Evolutionary conservation across 805 yeast species (phyloP), one percentile per base, ranked within the genome.

Genomic region (Myxozyma monticola): DNA sequence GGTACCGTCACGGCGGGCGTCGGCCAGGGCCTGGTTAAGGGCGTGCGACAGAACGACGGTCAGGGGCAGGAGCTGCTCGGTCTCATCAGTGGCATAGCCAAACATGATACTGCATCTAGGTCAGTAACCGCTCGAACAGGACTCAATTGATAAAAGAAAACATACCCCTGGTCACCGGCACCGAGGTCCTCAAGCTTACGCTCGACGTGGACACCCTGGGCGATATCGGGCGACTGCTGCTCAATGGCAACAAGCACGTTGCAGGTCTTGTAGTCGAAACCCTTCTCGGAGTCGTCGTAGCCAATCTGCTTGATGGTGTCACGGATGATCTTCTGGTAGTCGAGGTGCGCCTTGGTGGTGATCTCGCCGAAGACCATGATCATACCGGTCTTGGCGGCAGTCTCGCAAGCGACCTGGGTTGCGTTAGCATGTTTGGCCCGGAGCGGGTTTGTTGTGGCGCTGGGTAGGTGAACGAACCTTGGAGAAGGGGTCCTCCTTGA

Each of bases 311-410:
- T 89, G 76, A 93, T 87, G 72, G 99, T 93, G 73, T 93, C 97
- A 79, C 99, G 89, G 72, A 93, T 82, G 67, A 93, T 84, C 76
- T 91, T 88, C 77, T 93, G 99, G 87, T 81, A 93, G 79, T 93
- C 99, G 69, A 93, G 78, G 59, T 76, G 75, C 62, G 99, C 99
- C 71, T 82, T 85, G 76, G 99, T 93, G 77, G 99, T 91, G 74
- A 93, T 93, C 76, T 93, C 99, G 77, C 99, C 99, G 69, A 93
- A 93, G 61, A 93, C 97, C 95, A 93, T 86, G 69, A 93, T 89
- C 96, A 93, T 83, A 78, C 99, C 99, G 61, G 99, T 93, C 79
- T 93, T 93, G 66, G 98, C 85, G 61, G 99, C 98, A 55, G 99
- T 88, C 76, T 93, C 99, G 79, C 99, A 93, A 42, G 96, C 99